Evolutionary conservation across 768 basidiomycete species (phyloP).

Genomic region (Lactifluus hygrophoroides): DNA sequence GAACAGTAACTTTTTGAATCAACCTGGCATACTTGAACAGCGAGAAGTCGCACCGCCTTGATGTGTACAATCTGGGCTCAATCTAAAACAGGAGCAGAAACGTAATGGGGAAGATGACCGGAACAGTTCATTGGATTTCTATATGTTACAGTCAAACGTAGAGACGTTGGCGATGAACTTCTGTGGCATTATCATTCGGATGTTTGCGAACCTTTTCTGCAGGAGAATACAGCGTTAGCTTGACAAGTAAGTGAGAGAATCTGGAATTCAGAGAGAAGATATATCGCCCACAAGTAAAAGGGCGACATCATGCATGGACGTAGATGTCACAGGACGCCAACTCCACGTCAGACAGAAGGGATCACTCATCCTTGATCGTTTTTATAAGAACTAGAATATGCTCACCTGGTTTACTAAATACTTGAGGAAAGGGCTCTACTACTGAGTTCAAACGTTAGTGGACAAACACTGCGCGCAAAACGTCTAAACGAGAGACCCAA

Average conservation of each 20-base stretch:
- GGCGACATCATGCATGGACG: slow-evolving; percentile 11
- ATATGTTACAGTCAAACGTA: not conserved
- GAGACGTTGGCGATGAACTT: not conserved
- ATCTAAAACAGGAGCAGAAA: not conserved
- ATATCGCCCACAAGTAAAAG: not conserved
- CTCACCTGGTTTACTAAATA: slow-evolving; percentile 6
- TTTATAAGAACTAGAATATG: not conserved
- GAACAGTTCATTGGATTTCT: not conserved
- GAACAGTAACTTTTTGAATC: not conserved
- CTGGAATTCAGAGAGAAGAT: slow-evolving; percentile 15
- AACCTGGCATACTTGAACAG: too few relatives aligned
- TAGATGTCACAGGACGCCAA: slow-evolving; percentile 2
- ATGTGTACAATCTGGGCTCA: not conserved
- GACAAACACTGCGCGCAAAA: slow-evolving; percentile 1
- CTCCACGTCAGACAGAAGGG: slow-evolving; percentile 10
- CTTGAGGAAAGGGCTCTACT: too few relatives aligned
- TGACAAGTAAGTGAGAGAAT: not conserved
- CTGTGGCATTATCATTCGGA: too few relatives aligned
- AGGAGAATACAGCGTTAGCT: not conserved
- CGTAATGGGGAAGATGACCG: not conserved
- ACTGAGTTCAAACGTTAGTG: too few relatives aligned
- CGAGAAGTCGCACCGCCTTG: not conserved
- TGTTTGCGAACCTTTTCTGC: too few relatives aligned
- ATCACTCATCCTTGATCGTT: slow-evolving; percentile 6
- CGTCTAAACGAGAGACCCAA: not conserved